A percentile compares a stretch with the other conserved stretches of the same genome.
phyloP scores from a whole-genome alignment of 2,329 filamentous ascomycete genomes.

The Apiospora malaysiana region DNA sequence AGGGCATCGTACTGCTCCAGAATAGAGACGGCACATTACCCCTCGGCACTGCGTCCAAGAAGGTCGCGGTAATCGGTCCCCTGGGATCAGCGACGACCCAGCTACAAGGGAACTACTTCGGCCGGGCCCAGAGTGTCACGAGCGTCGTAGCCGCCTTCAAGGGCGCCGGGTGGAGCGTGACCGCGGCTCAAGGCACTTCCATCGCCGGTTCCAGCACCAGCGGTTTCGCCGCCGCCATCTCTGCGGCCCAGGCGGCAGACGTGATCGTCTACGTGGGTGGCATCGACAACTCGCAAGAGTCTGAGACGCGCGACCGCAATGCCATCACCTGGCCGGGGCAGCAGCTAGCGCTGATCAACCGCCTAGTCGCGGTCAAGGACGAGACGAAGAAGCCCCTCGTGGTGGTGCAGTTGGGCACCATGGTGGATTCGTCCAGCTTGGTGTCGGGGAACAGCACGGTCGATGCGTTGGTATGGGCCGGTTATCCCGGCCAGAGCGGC shows the following conservation, averaged over 20 bases:
- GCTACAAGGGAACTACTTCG: conserved; percentile 15
- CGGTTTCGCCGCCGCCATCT: conserved; percentile 43
- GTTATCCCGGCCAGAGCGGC: conserved; percentile 59
- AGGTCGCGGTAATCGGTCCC: conserved; percentile 10
- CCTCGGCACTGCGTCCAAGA: not conserved
- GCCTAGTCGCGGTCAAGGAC: conserved; percentile 36
- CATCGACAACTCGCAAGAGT: conserved; percentile 58
- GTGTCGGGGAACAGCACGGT: conserved; percentile 52
- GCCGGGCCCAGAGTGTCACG: not conserved
- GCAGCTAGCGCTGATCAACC: conserved; percentile 57
- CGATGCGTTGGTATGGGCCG: conserved; percentile 54
- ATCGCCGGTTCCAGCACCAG: conserved; percentile 33
- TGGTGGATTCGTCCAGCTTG: conserved; percentile 52
- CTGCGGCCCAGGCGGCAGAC: conserved; percentile 51
- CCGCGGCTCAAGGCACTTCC: conserved; percentile 45
- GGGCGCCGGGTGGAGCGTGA: conserved; percentile 47
- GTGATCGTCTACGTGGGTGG: conserved; percentile 62
- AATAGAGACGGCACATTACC: conserved; percentile 46
- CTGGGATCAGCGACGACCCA: conserved; percentile 9
- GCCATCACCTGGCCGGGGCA: conserved; percentile 56
- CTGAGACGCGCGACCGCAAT: conserved; percentile 58
- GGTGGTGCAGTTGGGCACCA: conserved; percentile 55
- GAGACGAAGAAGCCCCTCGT: conserved; percentile 52
- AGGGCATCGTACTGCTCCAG: conserved; percentile 37
- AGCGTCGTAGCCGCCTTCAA: conserved; percentile 30